Conservation (phyloP, 768 basidiomycete species). For the Chlorophyllum brunneum region DNA sequence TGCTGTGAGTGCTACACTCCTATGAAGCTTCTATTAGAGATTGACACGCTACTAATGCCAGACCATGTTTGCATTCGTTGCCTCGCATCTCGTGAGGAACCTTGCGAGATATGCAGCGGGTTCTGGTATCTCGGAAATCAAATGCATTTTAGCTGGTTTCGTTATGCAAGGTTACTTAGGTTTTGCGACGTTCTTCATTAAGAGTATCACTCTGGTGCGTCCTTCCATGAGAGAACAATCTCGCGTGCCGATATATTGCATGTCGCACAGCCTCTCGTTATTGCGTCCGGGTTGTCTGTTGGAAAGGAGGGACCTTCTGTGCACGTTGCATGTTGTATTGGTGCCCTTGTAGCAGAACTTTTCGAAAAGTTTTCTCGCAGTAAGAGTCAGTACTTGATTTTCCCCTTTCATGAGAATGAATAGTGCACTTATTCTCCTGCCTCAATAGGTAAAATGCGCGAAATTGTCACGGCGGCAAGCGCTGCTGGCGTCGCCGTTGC, state of each 20-base stretch:
- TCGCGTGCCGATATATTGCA: not conserved
- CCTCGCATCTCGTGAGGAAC: slow-evolving; percentile 83
- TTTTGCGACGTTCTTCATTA: slow-evolving; percentile 86
- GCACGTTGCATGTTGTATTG: slow-evolving; percentile 94
- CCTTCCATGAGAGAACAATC: not conserved
- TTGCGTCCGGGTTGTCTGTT: slow-evolving; percentile 94
- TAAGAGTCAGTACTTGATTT: slow-evolving; percentile 60
- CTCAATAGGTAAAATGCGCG: slow-evolving; percentile 73
- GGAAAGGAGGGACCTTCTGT: slow-evolving; percentile 99
- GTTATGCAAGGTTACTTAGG: slow-evolving; percentile 95
- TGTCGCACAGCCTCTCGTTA: slow-evolving; percentile 77
- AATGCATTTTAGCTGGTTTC: slow-evolving; percentile 96
- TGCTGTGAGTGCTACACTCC: slow-evolving; percentile 56
- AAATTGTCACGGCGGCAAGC: slow-evolving; percentile 91
- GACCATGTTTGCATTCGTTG: slow-evolving; percentile 79
- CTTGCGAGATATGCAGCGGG: slow-evolving; percentile 96
- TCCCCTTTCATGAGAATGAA: not conserved
- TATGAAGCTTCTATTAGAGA: not conserved
- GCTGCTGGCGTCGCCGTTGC: slow-evolving; percentile 98
- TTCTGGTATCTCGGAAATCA: slow-evolving; percentile 98
- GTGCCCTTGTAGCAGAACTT: slow-evolving; percentile 80
- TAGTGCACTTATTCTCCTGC: slow-evolving; percentile 17
- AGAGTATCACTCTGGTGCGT: slow-evolving; percentile 88
- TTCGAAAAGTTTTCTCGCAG: slow-evolving; percentile 83
- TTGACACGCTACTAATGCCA: slow-evolving; percentile 27